phyloP scores from a whole-genome alignment of 2,329 filamentous ascomycete genomes.

The Pestalotiopsis sp. region DNA sequence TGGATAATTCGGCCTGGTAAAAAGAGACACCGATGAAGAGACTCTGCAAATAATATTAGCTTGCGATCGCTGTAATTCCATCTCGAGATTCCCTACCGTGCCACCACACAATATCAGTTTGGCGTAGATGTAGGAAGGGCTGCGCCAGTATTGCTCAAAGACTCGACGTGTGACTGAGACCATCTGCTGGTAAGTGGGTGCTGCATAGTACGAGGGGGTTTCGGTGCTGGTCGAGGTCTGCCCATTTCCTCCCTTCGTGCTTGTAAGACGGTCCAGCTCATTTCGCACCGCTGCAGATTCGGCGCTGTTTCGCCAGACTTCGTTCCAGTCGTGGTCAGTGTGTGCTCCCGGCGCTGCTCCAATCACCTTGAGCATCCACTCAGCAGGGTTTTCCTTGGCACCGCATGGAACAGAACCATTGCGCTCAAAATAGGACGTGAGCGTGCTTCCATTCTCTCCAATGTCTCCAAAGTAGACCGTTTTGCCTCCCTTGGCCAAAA shows the following conservation, averaged over 20 bases:
- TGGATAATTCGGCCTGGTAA: constrained; percentile 70
- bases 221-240: constrained; percentile 50
- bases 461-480: constrained; percentile 61
- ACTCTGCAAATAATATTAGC: constrained; percentile 31
- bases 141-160: constrained; percentile 92
- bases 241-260: neutral
- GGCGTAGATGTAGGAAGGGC: constrained; percentile 85
- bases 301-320: constrained; percentile 49
- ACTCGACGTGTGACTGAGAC: constrained; percentile 71
- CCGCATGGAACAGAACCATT: constrained; percentile 58
- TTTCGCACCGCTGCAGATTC: constrained; percentile 53
- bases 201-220: constrained; percentile 63
- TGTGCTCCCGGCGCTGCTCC: constrained; percentile 50
- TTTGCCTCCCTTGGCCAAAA: constrained; percentile 55
- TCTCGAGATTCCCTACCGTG: constrained; percentile 27
- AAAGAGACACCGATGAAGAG: constrained; percentile 86
- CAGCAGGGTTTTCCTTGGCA: constrained; percentile 61
- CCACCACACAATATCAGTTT: constrained; percentile 71
- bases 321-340: constrained; percentile 64
- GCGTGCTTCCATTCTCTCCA: constrained; percentile 48
- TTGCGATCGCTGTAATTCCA: neutral
- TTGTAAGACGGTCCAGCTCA: constrained; percentile 44
- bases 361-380: constrained; percentile 59
- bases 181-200: constrained; percentile 71
- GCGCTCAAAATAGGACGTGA: constrained; percentile 60